Evolutionary conservation across 2,329 filamentous ascomycete genomes (phyloP).

Genomic region (Lojkania enalia): DNA sequence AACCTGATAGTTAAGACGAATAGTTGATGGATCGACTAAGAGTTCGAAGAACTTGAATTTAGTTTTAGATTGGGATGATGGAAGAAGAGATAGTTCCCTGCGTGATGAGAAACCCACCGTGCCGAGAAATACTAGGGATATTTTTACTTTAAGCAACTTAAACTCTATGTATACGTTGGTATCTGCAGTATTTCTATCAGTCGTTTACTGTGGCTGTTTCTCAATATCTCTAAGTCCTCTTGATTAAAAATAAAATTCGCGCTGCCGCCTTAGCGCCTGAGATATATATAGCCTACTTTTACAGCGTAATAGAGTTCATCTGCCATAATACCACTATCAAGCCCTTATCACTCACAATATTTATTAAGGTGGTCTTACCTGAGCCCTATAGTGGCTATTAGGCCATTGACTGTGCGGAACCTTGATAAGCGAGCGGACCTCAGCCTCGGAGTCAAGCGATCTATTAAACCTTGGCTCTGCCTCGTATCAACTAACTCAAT

Average conservation of each 20-base stretch:
- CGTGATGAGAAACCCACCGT: background rate
- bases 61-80: no score
- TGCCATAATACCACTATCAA: conserved; percentile 4
- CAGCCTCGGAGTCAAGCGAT: background rate
- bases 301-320: conserved; percentile 1
- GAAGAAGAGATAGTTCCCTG: no score
- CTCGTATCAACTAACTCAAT: background rate
- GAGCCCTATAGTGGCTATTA: background rate
- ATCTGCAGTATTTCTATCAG: background rate
- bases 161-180: background rate
- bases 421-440: no score
- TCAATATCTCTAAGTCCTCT: conserved; percentile 3
- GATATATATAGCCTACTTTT: conserved; percentile 1
- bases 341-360: conserved; percentile 2
- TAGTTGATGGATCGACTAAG: no score
- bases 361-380: conserved; percentile 1
- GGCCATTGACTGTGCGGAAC: background rate
- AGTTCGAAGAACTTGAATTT: no score
- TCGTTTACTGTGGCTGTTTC: conserved; percentile 4
- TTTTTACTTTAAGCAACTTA: background rate
- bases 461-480: background rate
- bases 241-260: conserved; percentile 3
- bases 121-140: background rate
- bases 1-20: no score
- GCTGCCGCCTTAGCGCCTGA: conserved; percentile 2